phyloP scores from a whole-genome alignment of 345 rosid species.

The Linum lewisii region DNA sequence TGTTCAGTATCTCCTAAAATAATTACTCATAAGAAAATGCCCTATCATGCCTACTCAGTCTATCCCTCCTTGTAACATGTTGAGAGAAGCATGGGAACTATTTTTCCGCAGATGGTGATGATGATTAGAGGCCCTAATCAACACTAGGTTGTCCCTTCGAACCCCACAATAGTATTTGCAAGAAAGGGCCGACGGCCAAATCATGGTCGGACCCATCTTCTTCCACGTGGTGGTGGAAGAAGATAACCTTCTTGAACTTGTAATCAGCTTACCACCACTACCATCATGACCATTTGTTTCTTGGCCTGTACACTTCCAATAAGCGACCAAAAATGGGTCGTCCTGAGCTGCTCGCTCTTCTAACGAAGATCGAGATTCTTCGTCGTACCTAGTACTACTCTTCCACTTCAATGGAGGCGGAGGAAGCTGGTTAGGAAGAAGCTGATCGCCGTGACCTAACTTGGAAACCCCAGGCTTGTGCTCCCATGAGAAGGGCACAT shows the following conservation, averaged over 20 bases:
- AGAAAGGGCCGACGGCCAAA: neutral
- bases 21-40: too few relatives aligned
- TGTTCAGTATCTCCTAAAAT: too few relatives aligned
- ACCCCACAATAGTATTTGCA: conserved; percentile 21
- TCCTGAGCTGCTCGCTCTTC: too few relatives aligned
- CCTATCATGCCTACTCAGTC: too few relatives aligned
- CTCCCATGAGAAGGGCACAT: conserved; percentile 32
- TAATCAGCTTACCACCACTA: neutral
- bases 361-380: too few relatives aligned
- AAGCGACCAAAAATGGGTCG: conserved; percentile 26
- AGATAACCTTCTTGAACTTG: neutral
- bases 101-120: too few relatives aligned
- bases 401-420: conserved; percentile 22
- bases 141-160: conserved; percentile 11
- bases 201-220: too few relatives aligned
- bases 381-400: neutral
- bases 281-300: neutral
- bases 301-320: conserved; percentile 17
- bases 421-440: conserved; percentile 8
- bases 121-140: too few relatives aligned
- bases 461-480: conserved; percentile 29
- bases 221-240: conserved; percentile 2
- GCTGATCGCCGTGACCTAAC: neutral
- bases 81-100: too few relatives aligned
- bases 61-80: too few relatives aligned